Percentiles rank a stretch among this genome's conserved stretches.
Conservation (phyloP, 2,329 filamentous ascomycete genomes). For the Diaporthe velutina region DNA sequence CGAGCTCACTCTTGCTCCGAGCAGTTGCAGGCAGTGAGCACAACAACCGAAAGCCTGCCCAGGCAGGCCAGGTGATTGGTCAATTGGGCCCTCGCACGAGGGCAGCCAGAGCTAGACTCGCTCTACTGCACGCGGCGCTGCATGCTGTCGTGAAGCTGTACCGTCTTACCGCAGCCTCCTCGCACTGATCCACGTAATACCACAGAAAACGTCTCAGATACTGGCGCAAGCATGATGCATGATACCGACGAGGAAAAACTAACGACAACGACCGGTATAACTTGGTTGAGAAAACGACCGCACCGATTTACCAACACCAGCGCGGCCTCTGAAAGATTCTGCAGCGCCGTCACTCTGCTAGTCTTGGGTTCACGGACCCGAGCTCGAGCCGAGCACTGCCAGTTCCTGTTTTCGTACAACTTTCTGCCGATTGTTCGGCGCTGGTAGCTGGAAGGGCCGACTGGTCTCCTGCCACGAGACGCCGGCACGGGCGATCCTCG, state of each 20-base stretch:
- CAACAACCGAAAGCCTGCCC: neutral
- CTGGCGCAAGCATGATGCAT: neutral
- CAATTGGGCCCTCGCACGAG: conserved; percentile 8
- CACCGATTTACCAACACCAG: neutral
- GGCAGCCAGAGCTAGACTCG: neutral
- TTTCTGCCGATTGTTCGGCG: neutral
- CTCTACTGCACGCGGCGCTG: neutral
- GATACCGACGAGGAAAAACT: neutral
- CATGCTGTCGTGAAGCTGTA: conserved; percentile 2
- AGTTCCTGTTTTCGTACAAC: neutral
- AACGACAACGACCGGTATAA: neutral
- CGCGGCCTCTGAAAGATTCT: neutral
- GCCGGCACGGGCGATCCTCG: conserved; percentile 1
- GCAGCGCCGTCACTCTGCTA: conserved; percentile 7
- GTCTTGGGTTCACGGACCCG: neutral
- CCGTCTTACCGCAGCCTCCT: conserved; percentile 13
- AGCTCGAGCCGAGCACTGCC: neutral
- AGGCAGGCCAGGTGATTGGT: neutral
- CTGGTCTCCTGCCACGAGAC: neutral
- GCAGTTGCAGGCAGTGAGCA: neutral
- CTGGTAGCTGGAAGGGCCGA: neutral
- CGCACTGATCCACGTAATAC: conserved; percentile 17
- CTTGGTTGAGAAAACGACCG: neutral
- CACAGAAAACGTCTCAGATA: neutral
- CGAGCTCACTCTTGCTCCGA: neutral